Base-by-base conservation (phyloP, 2,329 filamentous ascomycete species). In the Fusarium sp. region DNA sequence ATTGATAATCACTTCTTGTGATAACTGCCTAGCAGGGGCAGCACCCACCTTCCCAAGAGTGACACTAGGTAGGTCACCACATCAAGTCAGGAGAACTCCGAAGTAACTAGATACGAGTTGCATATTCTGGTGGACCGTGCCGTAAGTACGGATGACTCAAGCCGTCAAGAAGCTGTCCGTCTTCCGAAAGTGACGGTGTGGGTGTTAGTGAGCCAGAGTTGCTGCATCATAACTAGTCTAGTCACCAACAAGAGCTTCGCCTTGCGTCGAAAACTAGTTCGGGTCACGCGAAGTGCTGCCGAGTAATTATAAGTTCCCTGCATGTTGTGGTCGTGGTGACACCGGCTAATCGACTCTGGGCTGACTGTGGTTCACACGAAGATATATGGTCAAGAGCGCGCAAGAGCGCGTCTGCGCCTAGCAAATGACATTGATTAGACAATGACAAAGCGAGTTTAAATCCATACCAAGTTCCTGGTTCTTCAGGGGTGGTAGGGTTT, bases 231-330 rank as follows among this genome's bases (percentile, higher is more conserved):
- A 42, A 41, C 59, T 60, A 71, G 45, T 69, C 55, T 69, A 32
- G 35, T 77, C 75, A 77, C 75, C 75, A 77, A 77, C 75, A 73
- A 76, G 59, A 74, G 39, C 60, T 65, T 66, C 32, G 44, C 24
- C 58, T 70, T 72, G 45, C 58, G 45, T 73, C 54, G 41, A 66
- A 47, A 41, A 60, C 66, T 74, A 55, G 62, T 66, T 51, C 57
- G 48, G 45, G 54, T 24, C 38, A 74, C 54, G 36, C 56, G 47
- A 58, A 54, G 41, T 60, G 30, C 42, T 54, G 50, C 58, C 47
- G 38, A 47, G 22, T 26, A 63, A 62, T 44, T 55, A 60, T n/a
- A 72, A 72, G 62, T 68, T 74, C 64, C 57, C 45, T 74, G 71
- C 63, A 68, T 72, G 20, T 48, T 50, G 35, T 51, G 50, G 35